Evolutionary conservation across 2,329 filamentous ascomycete species (phyloP), one percentile per base, ranked within the genome.

Genomic region (Fusarium verrucosum): DNA sequence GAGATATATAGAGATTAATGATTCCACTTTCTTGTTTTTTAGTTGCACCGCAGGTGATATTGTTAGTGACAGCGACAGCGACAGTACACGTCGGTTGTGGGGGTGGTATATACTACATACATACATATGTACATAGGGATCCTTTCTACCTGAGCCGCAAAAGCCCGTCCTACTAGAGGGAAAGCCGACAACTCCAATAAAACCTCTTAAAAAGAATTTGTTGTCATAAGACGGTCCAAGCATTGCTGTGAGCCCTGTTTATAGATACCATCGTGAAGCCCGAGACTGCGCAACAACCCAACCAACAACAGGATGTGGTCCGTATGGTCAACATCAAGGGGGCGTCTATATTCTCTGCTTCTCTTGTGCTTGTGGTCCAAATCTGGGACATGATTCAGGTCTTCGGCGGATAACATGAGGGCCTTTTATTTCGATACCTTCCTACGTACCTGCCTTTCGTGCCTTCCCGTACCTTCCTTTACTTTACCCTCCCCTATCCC

Each of bases 311-410:
- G 49, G 56, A 41, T 26, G 43, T 37, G 50, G 47, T 37, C 35
- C 28, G 22, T 22, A 46, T 33, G 46, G 37, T 3, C 28, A 36
- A 42, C 41, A 22, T 43, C n/a, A 56, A 47, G 28, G 56, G 50
- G 44, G 41, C 47, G 58, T 61, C 38, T 43, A 51, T 62, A 22
- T 25, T 25, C 14, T n/a, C 41, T 46, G 46, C 19, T 44, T 58
- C 55, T 14, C 17, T 26, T 26, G 11, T 37, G 41, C 49, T 60
- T 59, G 61, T 64, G 60, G 43, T 46, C 56, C 57, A 45, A 51
- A 64, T 68, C 66, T 69, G 68, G 69, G 61, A 70, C 63, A 71
- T 70, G 69, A 70, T 70, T 49, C 68, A 70, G 56, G 47, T 28
- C 32, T n/a, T 69, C 65, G 65, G 68, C n/a, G 65, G 52, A 69